phyloP scores from a whole-genome alignment of 192 early-diverging fungal genomes.

The Globomyces pollinis-pini region DNA sequence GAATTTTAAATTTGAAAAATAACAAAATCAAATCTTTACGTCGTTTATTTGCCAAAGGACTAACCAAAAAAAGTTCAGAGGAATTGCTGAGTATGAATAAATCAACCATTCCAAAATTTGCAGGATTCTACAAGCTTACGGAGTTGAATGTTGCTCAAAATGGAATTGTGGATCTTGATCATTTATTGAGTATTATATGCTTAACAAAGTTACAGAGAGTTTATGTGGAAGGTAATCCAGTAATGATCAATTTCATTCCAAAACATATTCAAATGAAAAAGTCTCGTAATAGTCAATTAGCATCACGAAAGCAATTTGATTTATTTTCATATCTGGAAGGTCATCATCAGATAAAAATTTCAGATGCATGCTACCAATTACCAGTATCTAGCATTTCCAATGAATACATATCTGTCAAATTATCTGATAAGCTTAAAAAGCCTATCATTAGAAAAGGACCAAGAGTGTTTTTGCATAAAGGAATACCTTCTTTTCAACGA shows the following conservation, averaged over 20 bases:
- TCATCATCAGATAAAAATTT: constrained; percentile 21
- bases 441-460: constrained; percentile 1
- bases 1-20: constrained; percentile 30
- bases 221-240: constrained; percentile 45
- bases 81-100: background rate
- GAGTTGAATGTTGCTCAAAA: constrained; percentile 43
- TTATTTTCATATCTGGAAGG: constrained; percentile 4
- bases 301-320: background rate
- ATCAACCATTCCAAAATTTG: constrained; percentile 17
- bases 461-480: constrained; percentile 9
- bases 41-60: background rate
- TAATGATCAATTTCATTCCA: constrained; percentile 18
- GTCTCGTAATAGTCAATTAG: background rate
- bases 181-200: constrained; percentile 34
- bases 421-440: background rate
- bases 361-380: constrained; percentile 19
- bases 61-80: background rate
- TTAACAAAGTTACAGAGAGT: constrained; percentile 29
- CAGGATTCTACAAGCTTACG: constrained; percentile 33
- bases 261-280: constrained; percentile 4
- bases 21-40: constrained; percentile 28
- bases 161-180: constrained; percentile 24
- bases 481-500: background rate
- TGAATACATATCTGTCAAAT: background rate
- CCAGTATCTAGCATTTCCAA: constrained; percentile 1